Base-by-base conservation (phyloP, 2,329 filamentous ascomycete genomes). In the Aspergillus caelatus region DNA sequence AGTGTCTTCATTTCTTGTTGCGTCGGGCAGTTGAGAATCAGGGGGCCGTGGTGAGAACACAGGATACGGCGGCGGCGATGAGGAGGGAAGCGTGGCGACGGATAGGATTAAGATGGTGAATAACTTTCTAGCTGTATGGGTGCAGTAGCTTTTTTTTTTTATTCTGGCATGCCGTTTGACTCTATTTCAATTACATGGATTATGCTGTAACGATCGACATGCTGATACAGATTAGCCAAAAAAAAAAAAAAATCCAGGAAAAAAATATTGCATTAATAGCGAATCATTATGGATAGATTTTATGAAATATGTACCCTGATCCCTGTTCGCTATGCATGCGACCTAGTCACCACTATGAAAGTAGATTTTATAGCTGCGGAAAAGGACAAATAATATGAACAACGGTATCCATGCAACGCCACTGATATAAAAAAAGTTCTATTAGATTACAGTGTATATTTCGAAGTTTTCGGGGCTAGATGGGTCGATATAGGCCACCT, bases 1-100 rank as follows among this genome's bases (percentile, higher is more conserved):
- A 86, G 70, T 86, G 84, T 67, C 72, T 86, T 65, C 83, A 85
- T 69, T 87, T 84, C 57, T 63, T 77, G 45, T 77, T 90, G 46
- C 79, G 89, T 39, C 81, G 89, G 43, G 88, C 88, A 28, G 83
- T 91, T 60, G 90, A 92, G 81, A 92, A 92, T 79, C 85, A 85
- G 67, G 89, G 91, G 67, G 89, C 90, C 3, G 85, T 91, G 52
- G 80, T 86, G 74, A 78, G 89, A 62, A 92, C 89, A 30, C 82
- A 78, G 65, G 83, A 83, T 55, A 88, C 87, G 10, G 82, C 88
- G 19, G 82, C 88, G 71, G 88, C 89, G 10, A 87, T 91, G 82
- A 84, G 84, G 73, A 73, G 72, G 1, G 90, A 92, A 78, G 69
- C 91, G 54, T 79, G 83, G 71, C 83, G 88, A 65, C 81, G 89